Conservation (phyloP, 2,329 filamentous ascomycete genomes). For the Colletotrichum orbiculare region DNA sequence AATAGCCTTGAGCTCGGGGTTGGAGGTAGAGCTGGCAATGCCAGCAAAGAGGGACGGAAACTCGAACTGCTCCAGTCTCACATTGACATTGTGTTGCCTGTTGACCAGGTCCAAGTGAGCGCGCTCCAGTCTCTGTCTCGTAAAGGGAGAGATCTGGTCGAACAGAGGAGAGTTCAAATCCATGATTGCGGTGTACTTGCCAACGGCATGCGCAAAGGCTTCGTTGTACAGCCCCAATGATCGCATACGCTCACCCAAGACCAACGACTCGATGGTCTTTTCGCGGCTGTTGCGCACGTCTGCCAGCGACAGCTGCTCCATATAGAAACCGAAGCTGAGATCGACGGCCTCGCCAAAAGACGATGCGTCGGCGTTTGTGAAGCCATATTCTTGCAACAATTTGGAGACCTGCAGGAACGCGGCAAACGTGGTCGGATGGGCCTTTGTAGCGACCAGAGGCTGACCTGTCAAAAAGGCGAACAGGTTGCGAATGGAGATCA, state of each 20-base stretch:
- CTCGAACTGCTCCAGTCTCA: slow-evolving; percentile 86
- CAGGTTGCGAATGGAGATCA: slow-evolving; percentile 71
- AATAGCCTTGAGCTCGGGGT: slow-evolving; percentile 79
- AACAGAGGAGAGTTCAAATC: slow-evolving; percentile 76
- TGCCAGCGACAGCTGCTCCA: slow-evolving; percentile 79
- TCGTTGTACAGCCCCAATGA: slow-evolving; percentile 87
- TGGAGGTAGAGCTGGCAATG: slow-evolving; percentile 84
- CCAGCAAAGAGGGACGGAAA: slow-evolving; percentile 92
- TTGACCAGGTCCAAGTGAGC: slow-evolving; percentile 83
- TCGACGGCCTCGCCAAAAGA: slow-evolving; percentile 70
- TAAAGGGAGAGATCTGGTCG: slow-evolving; percentile 74
- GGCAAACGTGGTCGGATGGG: slow-evolving; percentile 62
- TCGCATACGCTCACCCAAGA: slow-evolving; percentile 90
- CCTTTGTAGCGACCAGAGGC: slow-evolving; percentile 68
- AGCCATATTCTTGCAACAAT: slow-evolving; percentile 68
- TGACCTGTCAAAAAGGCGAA: slow-evolving; percentile 75
- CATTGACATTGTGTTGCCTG: slow-evolving; percentile 76
- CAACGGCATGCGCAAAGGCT: slow-evolving; percentile 90
- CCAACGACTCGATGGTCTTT: slow-evolving; percentile 87
- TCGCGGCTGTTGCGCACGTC: slow-evolving; percentile 86
- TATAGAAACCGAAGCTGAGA: slow-evolving; percentile 77
- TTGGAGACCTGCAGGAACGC: slow-evolving; percentile 65
- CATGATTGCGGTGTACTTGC: slow-evolving; percentile 82
- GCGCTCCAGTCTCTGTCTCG: slow-evolving; percentile 82
- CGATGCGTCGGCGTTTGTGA: slow-evolving; percentile 65